A percentile compares a stretch with the other conserved stretches of the same genome.
Conservation (phyloP, 148 eudicot genomes). For the Vaccinium myrtillus region DNA sequence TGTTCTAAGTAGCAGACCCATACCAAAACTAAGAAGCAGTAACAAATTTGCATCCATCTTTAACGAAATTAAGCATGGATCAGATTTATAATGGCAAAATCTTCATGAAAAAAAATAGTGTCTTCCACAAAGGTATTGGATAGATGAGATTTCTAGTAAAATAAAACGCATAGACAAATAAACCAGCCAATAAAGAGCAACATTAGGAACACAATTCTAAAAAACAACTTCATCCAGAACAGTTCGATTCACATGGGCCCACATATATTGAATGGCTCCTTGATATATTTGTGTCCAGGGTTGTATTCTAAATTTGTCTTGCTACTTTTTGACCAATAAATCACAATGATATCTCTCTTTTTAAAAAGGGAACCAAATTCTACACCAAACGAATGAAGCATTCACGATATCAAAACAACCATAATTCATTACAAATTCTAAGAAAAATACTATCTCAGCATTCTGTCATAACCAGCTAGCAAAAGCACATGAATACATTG, state of each 20-base stretch:
- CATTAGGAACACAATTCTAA: background rate
- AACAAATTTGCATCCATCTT: conserved; percentile 1
- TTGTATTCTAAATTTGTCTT: too few species aligned
- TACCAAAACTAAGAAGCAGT: background rate
- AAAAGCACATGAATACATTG: background rate
- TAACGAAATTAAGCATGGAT: background rate
- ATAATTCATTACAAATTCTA: background rate
- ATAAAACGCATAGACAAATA: background rate
- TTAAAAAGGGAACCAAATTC: background rate
- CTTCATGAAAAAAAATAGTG: background rate
- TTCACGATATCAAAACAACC: too few species aligned
- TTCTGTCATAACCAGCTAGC: background rate
- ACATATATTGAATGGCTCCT: background rate
- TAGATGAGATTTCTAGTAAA: background rate
- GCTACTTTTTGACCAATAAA: background rate
- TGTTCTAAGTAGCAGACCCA: background rate
- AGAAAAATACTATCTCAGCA: background rate
- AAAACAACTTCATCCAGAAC: background rate
- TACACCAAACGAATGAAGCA: background rate
- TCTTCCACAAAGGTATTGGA: background rate
- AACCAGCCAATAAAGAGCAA: background rate
- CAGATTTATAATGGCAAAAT: background rate
- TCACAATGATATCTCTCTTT: background rate
- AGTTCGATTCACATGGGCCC: background rate
- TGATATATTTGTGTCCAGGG: background rate